Base-by-base conservation (phyloP, 1,284 basidiomycete species). In the Heterobasidion occidentale region DNA sequence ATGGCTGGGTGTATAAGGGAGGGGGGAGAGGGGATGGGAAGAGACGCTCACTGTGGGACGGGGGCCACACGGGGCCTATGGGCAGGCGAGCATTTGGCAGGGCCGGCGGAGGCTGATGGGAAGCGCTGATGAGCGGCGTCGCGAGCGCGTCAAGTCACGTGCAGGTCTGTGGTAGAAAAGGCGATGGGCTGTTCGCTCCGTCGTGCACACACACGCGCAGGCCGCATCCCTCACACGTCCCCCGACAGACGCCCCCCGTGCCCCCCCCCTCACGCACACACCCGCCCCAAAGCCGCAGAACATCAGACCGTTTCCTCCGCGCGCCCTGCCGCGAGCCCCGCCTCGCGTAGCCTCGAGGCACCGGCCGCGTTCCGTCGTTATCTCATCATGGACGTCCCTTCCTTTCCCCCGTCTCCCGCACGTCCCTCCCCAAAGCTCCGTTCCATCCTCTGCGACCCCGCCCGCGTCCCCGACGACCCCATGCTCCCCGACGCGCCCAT, bases 401-500 rank as follows among this genome's bases (percentile, higher is more conserved):
- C 61, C 45, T 12, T 59, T 2, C 47, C 53, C 36, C 35, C 51
- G 36, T 44, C 45, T 7, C 46, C 59, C 11, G 36, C 46, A 36
- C 70, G 70, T 56, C 72, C 72, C n/a, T 62, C 71, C 34, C 74
- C 64, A n/a, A 61, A 61, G 19, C 57, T 60, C 27, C 63, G 64
- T 46, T 57, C 67, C 35, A 62, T 57, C 35, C 60, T 64, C 11
- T 67, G 66, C 44, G 63, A 64, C 54, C 60, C 64, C 33, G 50
- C 14, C 7, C 33, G 57, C 33, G 63, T 63, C 19, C 65, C 68
- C 47, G 67, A 67, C 27, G 63, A 62, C 19, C 69, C 68, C 60
- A 68, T 73, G 61, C 64, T 68, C 47, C 66, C 67, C 50, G 68
- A 71, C 20, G 72, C 68, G 9, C 71, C 73, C 14, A 70, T 74